phyloP scores from a whole-genome alignment of 2,329 filamentous ascomycete species.

The Penicillium sp. region DNA sequence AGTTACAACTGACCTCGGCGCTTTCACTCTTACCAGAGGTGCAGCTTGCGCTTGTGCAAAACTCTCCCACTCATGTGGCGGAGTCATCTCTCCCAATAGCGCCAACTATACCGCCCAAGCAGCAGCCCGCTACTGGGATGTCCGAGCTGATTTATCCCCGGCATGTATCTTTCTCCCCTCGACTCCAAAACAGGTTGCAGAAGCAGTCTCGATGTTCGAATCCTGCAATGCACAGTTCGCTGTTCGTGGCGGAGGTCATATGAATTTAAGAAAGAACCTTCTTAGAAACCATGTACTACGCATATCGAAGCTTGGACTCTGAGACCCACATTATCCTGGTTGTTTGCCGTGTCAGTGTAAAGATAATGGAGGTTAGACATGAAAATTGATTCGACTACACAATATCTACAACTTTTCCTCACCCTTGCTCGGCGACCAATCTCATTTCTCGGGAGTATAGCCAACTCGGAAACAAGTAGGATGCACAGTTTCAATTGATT shows the following conservation, averaged over 20 bases:
- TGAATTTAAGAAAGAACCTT: constrained; percentile 28
- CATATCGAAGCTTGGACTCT: neutral
- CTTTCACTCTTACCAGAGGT: no score
- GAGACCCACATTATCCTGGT: no score
- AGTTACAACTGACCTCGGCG: no score
- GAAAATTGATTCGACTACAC: no score
- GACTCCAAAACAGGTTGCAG: constrained; percentile 24
- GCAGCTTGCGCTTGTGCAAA: constrained; percentile 10
- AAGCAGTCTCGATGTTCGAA: constrained; percentile 22
- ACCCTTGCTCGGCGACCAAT: no score
- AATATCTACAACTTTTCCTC: no score
- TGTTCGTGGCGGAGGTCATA: constrained; percentile 57
- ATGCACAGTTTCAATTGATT: neutral
- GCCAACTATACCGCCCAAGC: constrained; percentile 26
- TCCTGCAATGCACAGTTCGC: constrained; percentile 48
- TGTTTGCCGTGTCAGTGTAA: no score
- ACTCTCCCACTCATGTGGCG: neutral
- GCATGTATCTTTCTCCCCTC: constrained; percentile 32
- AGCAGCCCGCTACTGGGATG: constrained; percentile 30
- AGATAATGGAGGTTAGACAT: no score
- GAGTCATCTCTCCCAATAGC: constrained; percentile 9
- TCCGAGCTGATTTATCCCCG: constrained; percentile 25
- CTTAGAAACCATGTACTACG: constrained; percentile 29
- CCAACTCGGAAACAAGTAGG: no score
- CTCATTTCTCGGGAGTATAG: no score